phyloP scores from a whole-genome alignment of 1,139 yeast species.

The Yamadazyma epiphylla region DNA sequence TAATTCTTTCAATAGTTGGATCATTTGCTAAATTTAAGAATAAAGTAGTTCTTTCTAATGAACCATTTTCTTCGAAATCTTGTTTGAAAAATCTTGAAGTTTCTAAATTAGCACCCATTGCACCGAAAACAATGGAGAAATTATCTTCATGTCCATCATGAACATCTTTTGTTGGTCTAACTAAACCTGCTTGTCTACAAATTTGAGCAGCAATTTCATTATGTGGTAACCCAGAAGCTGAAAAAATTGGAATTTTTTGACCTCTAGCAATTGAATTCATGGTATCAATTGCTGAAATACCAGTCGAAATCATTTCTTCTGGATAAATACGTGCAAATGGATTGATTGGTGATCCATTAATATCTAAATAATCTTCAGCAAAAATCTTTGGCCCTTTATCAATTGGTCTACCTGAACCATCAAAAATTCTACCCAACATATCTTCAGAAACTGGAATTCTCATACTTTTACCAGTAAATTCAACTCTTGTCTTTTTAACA shows the following conservation, averaged over 20 bases:
- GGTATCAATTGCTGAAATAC: constrained; percentile 96
- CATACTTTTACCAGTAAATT: constrained; percentile 92
- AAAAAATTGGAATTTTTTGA: constrained; percentile 97
- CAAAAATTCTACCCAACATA: constrained; percentile 94
- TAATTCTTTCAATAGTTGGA: constrained; percentile 98
- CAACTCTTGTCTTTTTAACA: constrained; percentile 94
- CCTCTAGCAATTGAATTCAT: constrained; percentile 99
- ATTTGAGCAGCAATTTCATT: constrained; percentile 99
- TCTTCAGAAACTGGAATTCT: constrained; percentile 96
- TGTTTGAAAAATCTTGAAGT: constrained; percentile 70
- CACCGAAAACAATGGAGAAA: constrained; percentile 98
- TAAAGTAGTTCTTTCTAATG: constrained; percentile 93
- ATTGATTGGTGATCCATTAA: constrained; percentile 97
- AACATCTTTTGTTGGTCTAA: constrained; percentile 98
- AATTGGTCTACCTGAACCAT: constrained; percentile 98
- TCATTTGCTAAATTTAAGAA: constrained; percentile 97
- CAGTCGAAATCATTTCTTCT: constrained; percentile 99
- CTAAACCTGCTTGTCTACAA: constrained; percentile 99
- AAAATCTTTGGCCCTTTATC: constrained; percentile 98
- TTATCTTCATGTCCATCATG: constrained; percentile 99
- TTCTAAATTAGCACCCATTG: constrained; percentile 57
- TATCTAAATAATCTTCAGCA: constrained; percentile 97
- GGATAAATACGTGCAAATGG: constrained; percentile 98
- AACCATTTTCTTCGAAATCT: constrained; percentile 98
- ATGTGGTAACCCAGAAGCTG: constrained; percentile 99